phyloP scores from a whole-genome alignment of 2,329 filamentous ascomycete species.

The Epichloe sibirici region DNA sequence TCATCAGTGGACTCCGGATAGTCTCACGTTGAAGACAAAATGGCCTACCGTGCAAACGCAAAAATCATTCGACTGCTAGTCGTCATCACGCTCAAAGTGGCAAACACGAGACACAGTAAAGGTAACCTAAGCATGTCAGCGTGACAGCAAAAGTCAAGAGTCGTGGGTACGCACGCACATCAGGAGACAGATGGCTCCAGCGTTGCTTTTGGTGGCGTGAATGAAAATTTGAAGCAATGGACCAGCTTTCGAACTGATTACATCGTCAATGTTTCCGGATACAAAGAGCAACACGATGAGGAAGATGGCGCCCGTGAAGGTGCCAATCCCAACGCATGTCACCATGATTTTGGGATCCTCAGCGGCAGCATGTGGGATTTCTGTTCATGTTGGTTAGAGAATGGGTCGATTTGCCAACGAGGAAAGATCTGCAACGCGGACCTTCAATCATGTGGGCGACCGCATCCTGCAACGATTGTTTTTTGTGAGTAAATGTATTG shows the following conservation, averaged over 20 bases:
- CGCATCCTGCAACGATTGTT: conserved; percentile 13
- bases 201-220: conserved; percentile 47
- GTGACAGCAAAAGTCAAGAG: neutral
- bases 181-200: conserved; percentile 50
- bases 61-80: conserved; percentile 55
- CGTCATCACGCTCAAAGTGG: conserved; percentile 51
- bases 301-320: conserved; percentile 50
- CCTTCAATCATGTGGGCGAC: conserved; percentile 24
- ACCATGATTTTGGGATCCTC: conserved; percentile 28
- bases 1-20: too few relatives aligned
- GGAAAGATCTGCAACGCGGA: neutral
- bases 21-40: conserved; percentile 15
- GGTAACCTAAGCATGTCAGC: conserved; percentile 27
- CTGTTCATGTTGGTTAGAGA: conserved; percentile 4
- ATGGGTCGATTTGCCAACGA: neutral
- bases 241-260: conserved; percentile 42
- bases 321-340: conserved; percentile 49
- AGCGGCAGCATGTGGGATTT: conserved; percentile 19
- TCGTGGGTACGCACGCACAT: conserved; percentile 29
- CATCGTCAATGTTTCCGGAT: conserved; percentile 40
- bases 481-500: neutral
- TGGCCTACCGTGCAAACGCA: conserved; percentile 39
- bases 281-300: conserved; percentile 52
- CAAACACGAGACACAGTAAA: conserved; percentile 50
- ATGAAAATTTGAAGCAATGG: conserved; percentile 51